Base-by-base conservation (phyloP, 2,329 filamentous ascomycete species). In the Clarireedia hainanense region DNA sequence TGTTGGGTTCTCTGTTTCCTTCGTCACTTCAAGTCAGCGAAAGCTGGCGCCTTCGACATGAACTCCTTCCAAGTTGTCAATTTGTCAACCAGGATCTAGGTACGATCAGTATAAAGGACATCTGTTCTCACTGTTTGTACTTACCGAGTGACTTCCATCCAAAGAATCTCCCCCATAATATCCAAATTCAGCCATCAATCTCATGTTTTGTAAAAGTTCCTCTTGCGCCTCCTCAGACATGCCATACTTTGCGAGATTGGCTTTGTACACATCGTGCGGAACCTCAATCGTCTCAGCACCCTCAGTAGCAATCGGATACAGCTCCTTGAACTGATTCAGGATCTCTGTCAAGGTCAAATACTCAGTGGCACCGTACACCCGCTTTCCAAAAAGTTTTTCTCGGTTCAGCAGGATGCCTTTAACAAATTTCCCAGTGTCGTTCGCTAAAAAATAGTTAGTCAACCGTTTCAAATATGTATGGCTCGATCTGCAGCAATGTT, bases 191-290 rank as follows among this genome's bases (percentile, higher is more conserved):
- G 75, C 70, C 57, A 82, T 66, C 47, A 83, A 69, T 42, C 74
- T 67, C 66, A 80, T 75, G 58, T 80, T 83, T 67, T 82, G 75
- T 36, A 76, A 67, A 64, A 81, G 56, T 65, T 83, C 80, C 56
- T 77, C 70, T 20, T 72, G 70, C 61, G 70, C 68, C 24, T 70
- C 68, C 9, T 73, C 70, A 2, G 74, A 72, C 60, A 72, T 50
- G 6, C 73, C 72, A n/a, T 52, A 51, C 14, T 63, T 50, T n/a
- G 57, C 66, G 57, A 75, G 54, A 24, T 64, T 67, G 6, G 62
- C 64, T 59, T 72, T 72, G 65, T 73, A 81, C n/a, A 64, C 64
- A 7, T 73, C 72, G 17, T 71, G 69, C 4, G 74, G 67, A 42
- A 74, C 50, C 61, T 74, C 63, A 24, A 63, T 57, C 61, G 64